phyloP scores from a whole-genome alignment of 2,329 filamentous ascomycete genomes.

The Emergomyces africanus region DNA sequence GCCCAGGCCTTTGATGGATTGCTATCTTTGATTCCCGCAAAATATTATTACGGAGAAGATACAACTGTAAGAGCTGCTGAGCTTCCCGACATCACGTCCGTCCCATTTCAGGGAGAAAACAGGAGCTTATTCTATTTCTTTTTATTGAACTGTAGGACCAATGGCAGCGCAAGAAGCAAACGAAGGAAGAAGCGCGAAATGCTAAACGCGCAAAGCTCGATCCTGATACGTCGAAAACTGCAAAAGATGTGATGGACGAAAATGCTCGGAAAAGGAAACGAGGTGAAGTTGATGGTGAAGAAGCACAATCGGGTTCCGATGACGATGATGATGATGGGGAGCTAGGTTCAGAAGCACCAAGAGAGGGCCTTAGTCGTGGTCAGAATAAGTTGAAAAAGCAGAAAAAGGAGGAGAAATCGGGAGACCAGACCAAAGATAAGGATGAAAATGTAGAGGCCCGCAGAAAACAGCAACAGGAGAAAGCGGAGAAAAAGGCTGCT shows the following conservation, averaged over 20 bases:
- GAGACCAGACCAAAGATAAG: slow-evolving; percentile 10
- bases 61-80: slow-evolving; percentile 52
- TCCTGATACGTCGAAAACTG: slow-evolving; percentile 78
- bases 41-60: slow-evolving; percentile 82
- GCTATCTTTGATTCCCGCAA: slow-evolving; percentile 76
- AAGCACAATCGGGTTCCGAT: slow-evolving; percentile 30
- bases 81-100: background rate
- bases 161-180: slow-evolving; percentile 93
- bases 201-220: slow-evolving; percentile 83
- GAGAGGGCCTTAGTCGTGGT: slow-evolving; percentile 47
- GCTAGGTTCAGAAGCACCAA: slow-evolving; percentile 38
- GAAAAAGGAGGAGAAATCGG: slow-evolving; percentile 32
- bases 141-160: slow-evolving; percentile 51
- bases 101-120: background rate
- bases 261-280: slow-evolving; percentile 68
- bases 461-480: slow-evolving; percentile 20
- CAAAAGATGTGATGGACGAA: slow-evolving; percentile 88
- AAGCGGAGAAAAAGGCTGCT: slow-evolving; percentile 27
- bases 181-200: slow-evolving; percentile 71
- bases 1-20: slow-evolving; percentile 75
- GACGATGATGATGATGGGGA: slow-evolving; percentile 34
- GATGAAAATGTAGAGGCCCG: slow-evolving; percentile 11
- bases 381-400: slow-evolving; percentile 40
- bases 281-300: slow-evolving; percentile 41
- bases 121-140: slow-evolving; percentile 4